Base-by-base conservation (phyloP, 495 filamentous ascomycete species). In the Podospora sp. region DNA sequence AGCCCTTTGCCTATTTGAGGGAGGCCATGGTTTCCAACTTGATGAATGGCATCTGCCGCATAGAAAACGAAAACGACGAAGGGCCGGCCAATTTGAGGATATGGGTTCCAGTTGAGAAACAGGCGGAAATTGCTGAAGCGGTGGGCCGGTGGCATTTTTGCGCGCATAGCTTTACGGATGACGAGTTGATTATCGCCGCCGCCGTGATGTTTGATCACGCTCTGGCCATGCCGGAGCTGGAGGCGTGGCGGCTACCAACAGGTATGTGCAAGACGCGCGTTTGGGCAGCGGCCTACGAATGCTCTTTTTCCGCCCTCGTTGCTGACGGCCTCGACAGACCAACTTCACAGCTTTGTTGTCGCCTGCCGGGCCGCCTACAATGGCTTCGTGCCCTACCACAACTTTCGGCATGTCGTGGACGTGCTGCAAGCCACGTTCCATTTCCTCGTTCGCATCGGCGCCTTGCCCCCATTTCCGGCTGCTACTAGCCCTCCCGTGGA, bases 351-450 rank as follows among this genome's bases (percentile, higher is more conserved):
- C 51, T 97, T 97, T 76, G 81, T 96, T 53, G 81, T 94, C 53
- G 92, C 94, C 69, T 91, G 92, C 73, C 89, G 92, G 60, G 87
- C 88, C 56, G 90, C 96, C 18, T 98, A 99, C 79, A 97, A 97
- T 73, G 88, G 86, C 59, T 96, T 97, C 76, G 92, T 99, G 46
- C 91, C 94, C n/a, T 99, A 98, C 73, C 95, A 99, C 80, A 99
- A 99, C 76, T 99, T 97, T 77, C 92, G 95, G 58, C 95, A 99
- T 76, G 95, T 96, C 7, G 88, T 95, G 60, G 95, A 99, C 81
- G 95, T 99, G 49, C 83, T 97, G 71, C 95, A 99, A 78, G 96
- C 95, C 3, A 84, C 91, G 49, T 99, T 97, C 77, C 89, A 90
- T 79, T 96, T 97, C 73, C 84, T 99, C n/a, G 82, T 97, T 60